Base-by-base conservation (phyloP, 2,329 filamentous ascomycete genomes). In the Alternaria panax region DNA sequence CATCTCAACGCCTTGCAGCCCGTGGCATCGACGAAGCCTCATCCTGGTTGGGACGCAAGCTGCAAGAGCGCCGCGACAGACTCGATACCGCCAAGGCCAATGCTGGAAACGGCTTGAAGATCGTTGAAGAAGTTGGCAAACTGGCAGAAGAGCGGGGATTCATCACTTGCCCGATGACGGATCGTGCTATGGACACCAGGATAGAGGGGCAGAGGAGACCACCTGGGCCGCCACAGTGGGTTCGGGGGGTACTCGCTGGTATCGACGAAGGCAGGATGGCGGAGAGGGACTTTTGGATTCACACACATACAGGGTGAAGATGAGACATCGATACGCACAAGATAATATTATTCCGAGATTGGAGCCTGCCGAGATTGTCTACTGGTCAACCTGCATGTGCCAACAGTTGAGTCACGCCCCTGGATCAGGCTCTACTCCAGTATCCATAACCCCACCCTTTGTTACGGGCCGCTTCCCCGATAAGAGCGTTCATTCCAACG, bases 211-310 rank as follows among this genome's bases (percentile, higher is more conserved):
- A 55, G 51, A 20, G 34, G 5, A 45, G 51, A 14, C 57, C 45
- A 3, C 59, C 54, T 40, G 60, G 58, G 18, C 72, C 68, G 36
- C 70, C 69, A 30, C 51, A 50, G 53, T 74, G 71, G 73, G 68
- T 72, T 12, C 61, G 43, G 47, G 61, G 62, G 30, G 70, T 73
- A 16, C 52, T 75, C 41, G 62, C 64, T 20, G 72, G 71, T 11
- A 71, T 73, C 56, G 62, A 68, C 48, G 68, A 71, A 55, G 71
- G 70, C 11, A 70, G 69, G 46, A 64, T 73, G 58, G 59, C 63
- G 28, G 68, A 68, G 40, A 64, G 64, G 48, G 72, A 73, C 48
- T 70, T 74, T 51, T 75, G 68, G 69, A 68, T 68, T 14, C 60
- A 72, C 42, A 67, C 62, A 18, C 68, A 66, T 62, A 61, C 59